Evolutionary conservation across 805 yeast species (phyloP).

Genomic region (Brettanomyces sp.): DNA sequence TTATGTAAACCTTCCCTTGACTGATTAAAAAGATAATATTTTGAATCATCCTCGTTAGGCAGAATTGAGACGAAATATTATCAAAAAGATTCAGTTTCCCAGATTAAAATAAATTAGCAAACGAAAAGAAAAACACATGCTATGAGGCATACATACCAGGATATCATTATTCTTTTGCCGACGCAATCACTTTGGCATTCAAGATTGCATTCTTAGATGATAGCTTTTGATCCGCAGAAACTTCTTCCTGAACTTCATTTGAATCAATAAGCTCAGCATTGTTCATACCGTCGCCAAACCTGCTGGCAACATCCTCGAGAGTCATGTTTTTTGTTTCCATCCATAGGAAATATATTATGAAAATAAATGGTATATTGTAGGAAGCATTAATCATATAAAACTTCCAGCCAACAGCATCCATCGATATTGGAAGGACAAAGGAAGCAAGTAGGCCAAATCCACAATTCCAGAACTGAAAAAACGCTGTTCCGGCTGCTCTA

Average conservation of each 20-base stretch:
- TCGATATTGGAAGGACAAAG: constrained; percentile 26
- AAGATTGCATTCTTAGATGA: neutral
- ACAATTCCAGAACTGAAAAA: constrained; percentile 6
- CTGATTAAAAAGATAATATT: neutral
- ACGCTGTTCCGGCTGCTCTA: constrained; percentile 14
- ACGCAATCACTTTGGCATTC: neutral
- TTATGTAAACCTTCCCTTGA: neutral
- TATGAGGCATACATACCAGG: too few relatives aligned
- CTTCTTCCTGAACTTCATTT: neutral
- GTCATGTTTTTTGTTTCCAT: constrained; percentile 31
- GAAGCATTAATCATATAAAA: constrained; percentile 18
- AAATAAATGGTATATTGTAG: constrained; percentile 20
- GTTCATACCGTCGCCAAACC: constrained; percentile 3
- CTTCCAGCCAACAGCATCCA: constrained; percentile 28
- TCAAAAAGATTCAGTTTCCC: neutral
- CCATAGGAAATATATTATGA: constrained; percentile 7
- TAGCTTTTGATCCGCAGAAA: neutral
- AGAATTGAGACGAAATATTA: neutral
- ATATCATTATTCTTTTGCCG: neutral
- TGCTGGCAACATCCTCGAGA: constrained; percentile 27
- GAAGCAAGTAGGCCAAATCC: constrained; percentile 22
- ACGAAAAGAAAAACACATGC: neutral
- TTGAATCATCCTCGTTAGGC: too few relatives aligned
- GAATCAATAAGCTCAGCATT: neutral
- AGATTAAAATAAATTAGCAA: neutral